Base-by-base conservation (phyloP, 495 filamentous ascomycete genomes). In the Aspergillus taichungensis region DNA sequence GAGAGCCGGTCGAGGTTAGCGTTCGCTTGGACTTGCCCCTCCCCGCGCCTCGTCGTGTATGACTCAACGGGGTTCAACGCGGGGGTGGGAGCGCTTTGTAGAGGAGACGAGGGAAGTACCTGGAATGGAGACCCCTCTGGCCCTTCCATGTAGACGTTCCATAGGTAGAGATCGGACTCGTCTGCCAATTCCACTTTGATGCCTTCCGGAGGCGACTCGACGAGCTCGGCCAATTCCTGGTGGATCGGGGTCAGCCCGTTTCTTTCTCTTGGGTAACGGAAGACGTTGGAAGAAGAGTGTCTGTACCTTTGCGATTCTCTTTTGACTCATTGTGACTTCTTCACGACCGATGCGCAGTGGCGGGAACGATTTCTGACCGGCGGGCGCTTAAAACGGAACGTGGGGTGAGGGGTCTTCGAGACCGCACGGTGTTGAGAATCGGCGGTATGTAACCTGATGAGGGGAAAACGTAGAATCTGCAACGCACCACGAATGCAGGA, bases 61-160 rank as follows among this genome's bases (percentile, higher is more conserved):
- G 18, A 24, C 18, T 24, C 18, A 24, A 24, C 4, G 4, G 18
- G 18, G 18, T 24, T 24, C 32, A 28, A 30, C 9, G 9, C 18
- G 3, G 31, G 34, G 32, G 39, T 14, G 13, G 28, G 18, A 30
- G 29, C 8, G 18, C 18, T 24, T 13, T 8, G 35, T 13, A 29
- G 34, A n/a, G 8, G 6, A 11, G 24, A 13, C 0, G 11, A 37
- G 13, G 29, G 10, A 48, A 62, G n/a, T 71, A 87, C 85, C 40
- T 80, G 70, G 64, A 88, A 96, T 13, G 79, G 67, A 5, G 85
- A 84, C 30, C 71, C 69, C 47, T 82, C 70, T 0, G 88, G 88
- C 0, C 85, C 90, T 11, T 79, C 75, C 64, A 97, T 80, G 29
- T 72, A 64, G 49, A 92, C 76, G 52, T 85, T 80, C 92, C 92